Conservation (phyloP, 129 eudicot genomes). For the Apium graveolens region DNA sequence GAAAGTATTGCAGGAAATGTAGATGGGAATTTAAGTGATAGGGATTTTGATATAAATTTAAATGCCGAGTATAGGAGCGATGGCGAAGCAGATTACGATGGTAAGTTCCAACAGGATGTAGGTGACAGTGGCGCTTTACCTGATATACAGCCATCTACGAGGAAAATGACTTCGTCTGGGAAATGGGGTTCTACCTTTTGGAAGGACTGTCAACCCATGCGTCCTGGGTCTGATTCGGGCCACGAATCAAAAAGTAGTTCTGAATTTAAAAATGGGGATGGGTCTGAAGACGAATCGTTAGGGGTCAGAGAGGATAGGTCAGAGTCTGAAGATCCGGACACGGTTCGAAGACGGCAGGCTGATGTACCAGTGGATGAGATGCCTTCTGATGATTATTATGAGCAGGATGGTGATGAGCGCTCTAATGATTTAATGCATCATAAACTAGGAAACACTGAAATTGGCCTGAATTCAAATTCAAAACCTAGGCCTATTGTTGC, state of each 20-base stretch:
- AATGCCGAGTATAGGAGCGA: constrained; percentile 30
- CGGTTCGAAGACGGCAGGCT: background rate
- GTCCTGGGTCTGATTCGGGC: constrained; percentile 52
- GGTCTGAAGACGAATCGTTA: constrained; percentile 5
- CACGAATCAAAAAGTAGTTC: constrained; percentile 81
- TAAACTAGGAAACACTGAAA: constrained; percentile 34
- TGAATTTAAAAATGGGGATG: constrained; percentile 52
- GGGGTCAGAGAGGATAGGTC: background rate
- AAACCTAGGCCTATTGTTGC: constrained; percentile 26
- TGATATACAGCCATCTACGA: constrained; percentile 27
- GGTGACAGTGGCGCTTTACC: constrained; percentile 24
- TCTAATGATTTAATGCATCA: constrained; percentile 51
- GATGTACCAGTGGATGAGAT: constrained; percentile 16
- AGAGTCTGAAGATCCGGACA: background rate
- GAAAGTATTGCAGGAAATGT: constrained; percentile 24
- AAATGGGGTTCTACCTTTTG: constrained; percentile 86
- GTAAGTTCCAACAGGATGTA: constrained; percentile 23
- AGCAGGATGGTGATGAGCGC: constrained; percentile 77
- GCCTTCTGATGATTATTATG: constrained; percentile 34
- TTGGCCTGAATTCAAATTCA: constrained; percentile 37
- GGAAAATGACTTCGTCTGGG: constrained; percentile 33
- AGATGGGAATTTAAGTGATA: constrained; percentile 45
- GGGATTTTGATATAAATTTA: constrained; percentile 36
- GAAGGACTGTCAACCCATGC: constrained; percentile 67
- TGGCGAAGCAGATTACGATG: constrained; percentile 20